Evolutionary conservation across 208 protist genomes (phyloP).

Genomic region (Trypanosomatidae sp.): DNA sequence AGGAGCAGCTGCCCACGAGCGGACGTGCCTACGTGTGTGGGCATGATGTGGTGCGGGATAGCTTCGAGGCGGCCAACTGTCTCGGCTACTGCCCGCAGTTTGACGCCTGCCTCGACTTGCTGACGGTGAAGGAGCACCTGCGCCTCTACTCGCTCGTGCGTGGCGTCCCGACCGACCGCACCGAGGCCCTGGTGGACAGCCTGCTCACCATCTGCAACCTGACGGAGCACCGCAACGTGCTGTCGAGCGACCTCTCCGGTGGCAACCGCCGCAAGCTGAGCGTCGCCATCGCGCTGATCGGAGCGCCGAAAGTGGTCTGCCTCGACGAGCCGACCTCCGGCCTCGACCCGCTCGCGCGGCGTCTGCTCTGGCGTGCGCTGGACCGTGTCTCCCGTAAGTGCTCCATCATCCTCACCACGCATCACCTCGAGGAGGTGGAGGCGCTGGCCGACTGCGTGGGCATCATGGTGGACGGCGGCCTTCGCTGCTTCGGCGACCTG

Average conservation of each 20-base stretch:
- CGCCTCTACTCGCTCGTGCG: conserved; percentile 85
- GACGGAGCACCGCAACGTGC: conserved; percentile 31
- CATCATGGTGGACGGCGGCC: conserved; percentile 88
- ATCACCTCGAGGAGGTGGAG: conserved; percentile 93
- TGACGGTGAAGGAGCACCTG: conserved; percentile 94
- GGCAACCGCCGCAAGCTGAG: conserved; percentile 83
- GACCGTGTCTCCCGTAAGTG: conserved; percentile 46
- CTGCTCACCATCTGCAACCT: conserved; percentile 39
- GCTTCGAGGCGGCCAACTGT: conserved; percentile 32
- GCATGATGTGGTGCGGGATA: conserved; percentile 47
- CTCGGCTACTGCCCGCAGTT: conserved; percentile 97
- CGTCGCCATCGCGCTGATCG: conserved; percentile 76
- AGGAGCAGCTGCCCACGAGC: conserved; percentile 66
- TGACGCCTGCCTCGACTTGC: conserved; percentile 88
- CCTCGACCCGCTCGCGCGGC: conserved; percentile 64
- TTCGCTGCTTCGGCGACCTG: conserved; percentile 83
- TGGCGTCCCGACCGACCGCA: conserved; percentile 31
- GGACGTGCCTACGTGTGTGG: conserved; percentile 56
- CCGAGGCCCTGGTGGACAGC: conserved; percentile 23
- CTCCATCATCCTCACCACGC: conserved; percentile 87
- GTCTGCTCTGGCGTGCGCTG: conserved; percentile 69
- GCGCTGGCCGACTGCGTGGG: conserved; percentile 79
- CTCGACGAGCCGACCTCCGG: conserved; percentile 79
- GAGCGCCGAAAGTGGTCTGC: conserved; percentile 59
- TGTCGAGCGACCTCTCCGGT: conserved; percentile 38